Percentiles rank a stretch among this genome's conserved stretches.
Evolutionary conservation across 306 rosid genomes (phyloP).

Genomic region (Dalbergia cochinchinensis): DNA sequence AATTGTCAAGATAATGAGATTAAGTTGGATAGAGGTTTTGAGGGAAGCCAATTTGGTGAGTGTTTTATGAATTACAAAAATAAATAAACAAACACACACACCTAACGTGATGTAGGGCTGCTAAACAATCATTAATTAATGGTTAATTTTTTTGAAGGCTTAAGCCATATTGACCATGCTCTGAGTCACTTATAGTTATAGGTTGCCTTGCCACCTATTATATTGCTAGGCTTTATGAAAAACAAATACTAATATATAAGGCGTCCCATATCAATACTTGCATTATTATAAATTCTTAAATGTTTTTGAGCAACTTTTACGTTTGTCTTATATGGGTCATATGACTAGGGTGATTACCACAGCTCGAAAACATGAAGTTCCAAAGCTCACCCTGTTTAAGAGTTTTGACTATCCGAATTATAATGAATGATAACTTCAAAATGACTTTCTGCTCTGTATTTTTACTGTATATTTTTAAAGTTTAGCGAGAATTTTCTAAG

Average conservation of each 20-base stretch:
- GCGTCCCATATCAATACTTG: background rate
- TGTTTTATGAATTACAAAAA: background rate
- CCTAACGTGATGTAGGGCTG: constrained; percentile 15
- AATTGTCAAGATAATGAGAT: constrained; percentile 31
- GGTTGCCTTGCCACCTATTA: background rate
- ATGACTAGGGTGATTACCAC: too few species aligned
- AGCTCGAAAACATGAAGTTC: too few species aligned
- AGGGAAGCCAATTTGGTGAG: constrained; percentile 43
- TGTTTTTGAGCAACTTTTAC: too few species aligned
- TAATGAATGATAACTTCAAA: background rate
- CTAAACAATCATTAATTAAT: constrained; percentile 23
- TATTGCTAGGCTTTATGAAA: background rate
- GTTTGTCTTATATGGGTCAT: too few species aligned
- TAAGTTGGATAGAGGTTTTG: constrained; percentile 13
- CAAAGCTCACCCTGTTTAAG: too few species aligned
- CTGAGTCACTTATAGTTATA: background rate
- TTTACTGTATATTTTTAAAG: background rate
- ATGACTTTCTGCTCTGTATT: background rate
- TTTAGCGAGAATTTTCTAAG: background rate
- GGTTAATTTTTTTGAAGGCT: background rate
- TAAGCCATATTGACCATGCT: background rate
- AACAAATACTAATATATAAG: background rate
- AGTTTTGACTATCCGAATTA: background rate
- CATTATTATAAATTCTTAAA: too few species aligned
- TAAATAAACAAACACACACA: constrained; percentile 7